Conservation (phyloP, 2,329 filamentous ascomycete genomes). For the Fusarium cyanostomum region DNA sequence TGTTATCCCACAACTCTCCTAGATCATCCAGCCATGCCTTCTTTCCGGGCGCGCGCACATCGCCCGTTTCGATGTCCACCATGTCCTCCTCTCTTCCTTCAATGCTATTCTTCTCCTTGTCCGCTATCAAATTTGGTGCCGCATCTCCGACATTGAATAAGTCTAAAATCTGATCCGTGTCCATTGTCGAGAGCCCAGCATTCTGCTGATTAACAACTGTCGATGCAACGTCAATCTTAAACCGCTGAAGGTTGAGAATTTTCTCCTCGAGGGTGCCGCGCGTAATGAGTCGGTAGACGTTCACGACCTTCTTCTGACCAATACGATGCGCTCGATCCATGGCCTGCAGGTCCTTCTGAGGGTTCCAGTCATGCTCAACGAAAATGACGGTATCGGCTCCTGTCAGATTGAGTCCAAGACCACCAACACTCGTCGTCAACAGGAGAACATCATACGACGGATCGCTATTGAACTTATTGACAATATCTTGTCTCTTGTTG, state of each 20-base stretch:
- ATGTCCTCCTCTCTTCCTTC: conserved; percentile 82
- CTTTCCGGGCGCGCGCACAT: conserved; percentile 96
- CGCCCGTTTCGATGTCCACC: conserved; percentile 91
- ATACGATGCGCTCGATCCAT: conserved; percentile 99
- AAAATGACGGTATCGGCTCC: conserved; percentile 99
- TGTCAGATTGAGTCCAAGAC: conserved; percentile 92
- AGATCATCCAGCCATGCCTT: conserved; percentile 95
- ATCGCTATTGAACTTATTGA: conserved; percentile 98
- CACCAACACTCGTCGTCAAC: conserved; percentile 93
- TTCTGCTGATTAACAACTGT: conserved; percentile 99
- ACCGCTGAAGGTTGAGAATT: conserved; percentile 96
- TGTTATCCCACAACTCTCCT: conserved; percentile 96
- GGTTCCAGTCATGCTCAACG: conserved; percentile 99
- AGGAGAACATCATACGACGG: conserved; percentile 95
- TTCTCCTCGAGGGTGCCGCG: conserved; percentile 97
- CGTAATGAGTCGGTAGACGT: conserved; percentile 96
- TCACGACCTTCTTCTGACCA: conserved; percentile 99
- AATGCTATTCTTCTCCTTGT: conserved; percentile 66
- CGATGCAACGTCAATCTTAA: conserved; percentile 98
- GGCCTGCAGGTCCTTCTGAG: conserved; percentile 96
- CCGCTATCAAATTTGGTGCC: conserved; percentile 71
- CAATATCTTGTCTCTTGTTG: conserved; percentile 93
- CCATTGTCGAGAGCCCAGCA: conserved; percentile 92
- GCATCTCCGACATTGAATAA: conserved; percentile 91
- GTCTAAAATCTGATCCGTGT: conserved; percentile 97